Percentiles rank a stretch among this genome's conserved stretches.
phyloP scores from a whole-genome alignment of 495 filamentous ascomycete species.

The Talaromyces nanjingensis region DNA sequence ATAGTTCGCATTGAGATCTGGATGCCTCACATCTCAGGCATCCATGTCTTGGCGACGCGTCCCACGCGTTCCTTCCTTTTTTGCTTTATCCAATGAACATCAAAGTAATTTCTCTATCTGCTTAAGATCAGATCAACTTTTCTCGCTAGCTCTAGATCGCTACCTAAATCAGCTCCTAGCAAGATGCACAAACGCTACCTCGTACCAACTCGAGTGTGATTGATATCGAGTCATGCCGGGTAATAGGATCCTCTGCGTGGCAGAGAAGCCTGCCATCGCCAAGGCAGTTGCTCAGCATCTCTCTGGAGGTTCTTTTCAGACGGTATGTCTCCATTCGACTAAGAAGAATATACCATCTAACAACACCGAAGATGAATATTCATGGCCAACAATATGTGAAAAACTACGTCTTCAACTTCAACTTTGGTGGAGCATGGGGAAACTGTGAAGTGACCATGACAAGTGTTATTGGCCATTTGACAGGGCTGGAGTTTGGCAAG shows the following conservation, averaged over 20 bases:
- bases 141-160: not conserved
- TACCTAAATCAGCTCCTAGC: not conserved
- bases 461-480: slow-evolving; percentile 80
- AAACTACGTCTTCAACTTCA: slow-evolving; percentile 88
- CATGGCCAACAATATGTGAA: slow-evolving; percentile 72
- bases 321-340: slow-evolving; percentile 47
- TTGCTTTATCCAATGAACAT: not conserved
- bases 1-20: not conserved
- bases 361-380: slow-evolving; percentile 38
- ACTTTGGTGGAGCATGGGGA: slow-evolving; percentile 78
- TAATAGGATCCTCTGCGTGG: slow-evolving; percentile 74
- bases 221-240: slow-evolving; percentile 7
- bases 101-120: not conserved
- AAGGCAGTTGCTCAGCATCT: slow-evolving; percentile 89
- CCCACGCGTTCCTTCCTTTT: slow-evolving; percentile 7
- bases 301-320: slow-evolving; percentile 62
- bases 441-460: slow-evolving; percentile 84
- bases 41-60: not conserved
- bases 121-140: not conserved
- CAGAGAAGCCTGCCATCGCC: slow-evolving; percentile 94
- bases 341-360: slow-evolving; percentile 10
- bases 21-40: slow-evolving; percentile 1
- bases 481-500: slow-evolving; percentile 59
- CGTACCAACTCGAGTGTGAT: not conserved
- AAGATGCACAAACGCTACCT: not conserved